Percentiles rank a stretch among this genome's conserved stretches.
These are phyloP conservation scores for Crithidia acanthocephali DNA, from an alignment of 208 protist species.

Conservation along the genomic window DNA sequence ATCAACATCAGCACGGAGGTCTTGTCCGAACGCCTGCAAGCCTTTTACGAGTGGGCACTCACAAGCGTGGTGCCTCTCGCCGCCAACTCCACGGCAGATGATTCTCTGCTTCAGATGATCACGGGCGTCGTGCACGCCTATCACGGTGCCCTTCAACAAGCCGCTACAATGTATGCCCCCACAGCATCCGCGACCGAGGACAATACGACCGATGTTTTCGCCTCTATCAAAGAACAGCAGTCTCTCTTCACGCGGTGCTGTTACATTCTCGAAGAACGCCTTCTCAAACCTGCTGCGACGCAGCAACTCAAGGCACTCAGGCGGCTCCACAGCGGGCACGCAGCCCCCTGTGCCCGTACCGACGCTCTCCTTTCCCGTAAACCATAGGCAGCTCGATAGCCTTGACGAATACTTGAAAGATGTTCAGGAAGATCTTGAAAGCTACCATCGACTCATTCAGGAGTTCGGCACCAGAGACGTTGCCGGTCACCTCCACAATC, in stretches of 20 bases:
- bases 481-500: neutral
- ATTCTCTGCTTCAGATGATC: conserved; percentile 16
- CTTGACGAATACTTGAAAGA: neutral
- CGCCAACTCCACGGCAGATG: neutral
- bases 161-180: neutral
- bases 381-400: neutral
- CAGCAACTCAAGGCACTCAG: neutral
- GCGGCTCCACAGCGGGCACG: neutral
- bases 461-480: neutral
- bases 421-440: neutral
- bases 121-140: conserved; percentile 18
- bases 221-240: too few relatives aligned
- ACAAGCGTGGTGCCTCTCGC: conserved; percentile 13
- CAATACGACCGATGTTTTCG: neutral
- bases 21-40: conserved; percentile 16
- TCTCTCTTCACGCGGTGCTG: too few relatives aligned
- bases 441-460: neutral
- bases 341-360: neutral
- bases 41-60: conserved; percentile 25
- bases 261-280: too few relatives aligned
- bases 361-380: neutral
- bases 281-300: neutral
- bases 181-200: neutral
- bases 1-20: neutral
- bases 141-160: conserved; percentile 1